Evolutionary conservation across 2,329 filamentous ascomycete species (phyloP).

Genomic region (Colletotrichum sp.): DNA sequence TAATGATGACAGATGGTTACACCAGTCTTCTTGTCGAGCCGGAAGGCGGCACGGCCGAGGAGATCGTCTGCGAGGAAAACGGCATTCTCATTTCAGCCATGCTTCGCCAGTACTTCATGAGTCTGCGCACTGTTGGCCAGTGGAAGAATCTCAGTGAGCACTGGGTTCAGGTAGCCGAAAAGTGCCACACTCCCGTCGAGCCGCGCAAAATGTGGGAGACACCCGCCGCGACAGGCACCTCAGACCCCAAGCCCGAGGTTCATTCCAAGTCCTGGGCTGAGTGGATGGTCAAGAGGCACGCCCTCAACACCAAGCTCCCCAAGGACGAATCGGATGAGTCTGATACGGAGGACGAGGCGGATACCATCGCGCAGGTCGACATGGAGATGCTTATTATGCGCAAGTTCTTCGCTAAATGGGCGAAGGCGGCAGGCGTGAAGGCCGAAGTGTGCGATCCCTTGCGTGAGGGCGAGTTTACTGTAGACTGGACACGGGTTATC

Average conservation of each 20-base stretch:
- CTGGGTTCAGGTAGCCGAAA: conserved; percentile 70
- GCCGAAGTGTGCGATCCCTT: conserved; percentile 58
- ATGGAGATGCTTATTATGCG: conserved; percentile 68
- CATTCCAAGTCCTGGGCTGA: conserved; percentile 37
- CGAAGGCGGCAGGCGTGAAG: conserved; percentile 68
- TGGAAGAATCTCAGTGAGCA: conserved; percentile 78
- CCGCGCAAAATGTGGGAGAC: conserved; percentile 40
- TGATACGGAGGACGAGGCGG: conserved; percentile 35
- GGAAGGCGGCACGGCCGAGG: conserved; percentile 77
- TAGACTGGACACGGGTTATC: conserved; percentile 83
- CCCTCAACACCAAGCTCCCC: conserved; percentile 35
- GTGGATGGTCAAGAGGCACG: conserved; percentile 40
- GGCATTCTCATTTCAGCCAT: conserved; percentile 87
- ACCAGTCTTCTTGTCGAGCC: conserved; percentile 75
- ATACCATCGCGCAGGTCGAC: conserved; percentile 51
- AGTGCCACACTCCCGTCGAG: conserved; percentile 58
- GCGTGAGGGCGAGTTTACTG: conserved; percentile 62
- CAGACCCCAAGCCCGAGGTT: conserved; percentile 20
- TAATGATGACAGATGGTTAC: conserved; percentile 68
- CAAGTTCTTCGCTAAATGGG: conserved; percentile 77
- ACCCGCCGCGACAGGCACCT: conserved; percentile 23
- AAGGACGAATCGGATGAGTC: conserved; percentile 48
- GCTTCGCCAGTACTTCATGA: conserved; percentile 90
- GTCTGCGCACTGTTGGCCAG: conserved; percentile 77
- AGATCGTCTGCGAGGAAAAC: conserved; percentile 84